Percentiles rank a stretch among this genome's conserved stretches.
phyloP scores from a whole-genome alignment of 2,329 filamentous ascomycete genomes.

The Aureobasidium sp. region DNA sequence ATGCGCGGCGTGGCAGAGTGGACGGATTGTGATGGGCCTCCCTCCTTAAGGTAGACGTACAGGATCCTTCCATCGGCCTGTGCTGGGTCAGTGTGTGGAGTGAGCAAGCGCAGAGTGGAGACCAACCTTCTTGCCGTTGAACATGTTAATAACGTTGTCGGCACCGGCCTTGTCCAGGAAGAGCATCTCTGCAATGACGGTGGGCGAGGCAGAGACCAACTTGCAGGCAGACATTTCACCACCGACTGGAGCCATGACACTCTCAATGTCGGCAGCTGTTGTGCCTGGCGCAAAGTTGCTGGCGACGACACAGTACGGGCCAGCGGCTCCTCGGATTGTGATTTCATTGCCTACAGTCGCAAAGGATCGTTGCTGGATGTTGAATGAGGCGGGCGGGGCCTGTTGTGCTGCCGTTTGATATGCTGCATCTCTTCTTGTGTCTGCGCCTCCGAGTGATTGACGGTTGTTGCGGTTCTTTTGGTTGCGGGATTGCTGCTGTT shows the following conservation, averaged over 20 bases:
- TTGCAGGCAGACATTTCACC: constrained; percentile 59
- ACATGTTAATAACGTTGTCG: constrained; percentile 65
- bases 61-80: constrained; percentile 69
- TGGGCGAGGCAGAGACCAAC: constrained; percentile 60
- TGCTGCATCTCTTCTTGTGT: constrained; percentile 1
- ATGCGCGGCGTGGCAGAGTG: constrained; percentile 13
- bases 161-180: constrained; percentile 67
- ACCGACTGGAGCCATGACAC: constrained; percentile 69
- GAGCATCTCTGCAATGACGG: constrained; percentile 70
- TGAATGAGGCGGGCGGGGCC: constrained; percentile 16
- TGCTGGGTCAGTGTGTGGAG: constrained; percentile 6
- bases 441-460: neutral
- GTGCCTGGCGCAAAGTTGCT: constrained; percentile 80
- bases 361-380: constrained; percentile 11
- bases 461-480: constrained; percentile 12
- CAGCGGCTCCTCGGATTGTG: constrained; percentile 59
- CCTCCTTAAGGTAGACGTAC: constrained; percentile 63
- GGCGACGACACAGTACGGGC: constrained; percentile 65
- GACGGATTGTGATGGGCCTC: constrained; percentile 31
- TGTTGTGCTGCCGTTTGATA: constrained; percentile 2
- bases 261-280: constrained; percentile 75
- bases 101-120: neutral
- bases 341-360: constrained; percentile 41
- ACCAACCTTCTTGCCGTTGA: constrained; percentile 70
- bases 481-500: constrained; percentile 2